These are phyloP conservation scores for Colletotrichum zoysiae DNA, from an alignment of 2,329 filamentous ascomycete genomes.

Conservation along the genomic window DNA sequence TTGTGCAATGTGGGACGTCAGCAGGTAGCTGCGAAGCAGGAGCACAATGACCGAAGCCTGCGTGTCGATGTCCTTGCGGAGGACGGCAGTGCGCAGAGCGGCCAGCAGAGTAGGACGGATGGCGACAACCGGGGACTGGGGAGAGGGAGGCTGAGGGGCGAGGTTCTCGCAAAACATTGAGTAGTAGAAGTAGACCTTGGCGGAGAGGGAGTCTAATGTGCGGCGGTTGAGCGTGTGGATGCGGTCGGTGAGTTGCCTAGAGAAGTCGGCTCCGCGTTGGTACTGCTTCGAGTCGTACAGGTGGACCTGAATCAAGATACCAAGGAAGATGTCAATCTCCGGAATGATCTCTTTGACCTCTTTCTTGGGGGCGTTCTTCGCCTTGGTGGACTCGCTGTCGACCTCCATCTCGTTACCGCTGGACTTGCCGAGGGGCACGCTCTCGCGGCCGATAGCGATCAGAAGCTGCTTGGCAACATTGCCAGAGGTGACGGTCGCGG, in stretches of 20 bases:
- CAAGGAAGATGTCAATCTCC: slow-evolving; percentile 90
- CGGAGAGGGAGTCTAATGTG: slow-evolving; percentile 92
- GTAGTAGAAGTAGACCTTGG: slow-evolving; percentile 98
- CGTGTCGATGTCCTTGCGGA: slow-evolving; percentile 97
- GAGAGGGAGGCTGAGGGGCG: slow-evolving; percentile 87
- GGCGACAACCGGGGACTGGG: slow-evolving; percentile 86
- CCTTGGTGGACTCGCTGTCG: slow-evolving; percentile 69
- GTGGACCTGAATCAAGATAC: slow-evolving; percentile 87
- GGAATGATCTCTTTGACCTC: slow-evolving; percentile 82
- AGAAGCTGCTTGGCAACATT: slow-evolving; percentile 78
- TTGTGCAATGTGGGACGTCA: slow-evolving; percentile 96
- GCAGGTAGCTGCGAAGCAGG: slow-evolving; percentile 93
- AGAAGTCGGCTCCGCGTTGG: slow-evolving; percentile 86
- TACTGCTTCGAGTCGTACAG: slow-evolving; percentile 88
- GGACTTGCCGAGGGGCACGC: slow-evolving; percentile 71
- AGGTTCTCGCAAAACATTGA: slow-evolving; percentile 95
- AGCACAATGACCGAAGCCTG: slow-evolving; percentile 96
- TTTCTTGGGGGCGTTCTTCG: slow-evolving; percentile 72
- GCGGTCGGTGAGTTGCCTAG: slow-evolving; percentile 83
- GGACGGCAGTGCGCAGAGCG: slow-evolving; percentile 92
- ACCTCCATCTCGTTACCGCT: slow-evolving; percentile 78
- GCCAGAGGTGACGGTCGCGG: slow-evolving; percentile 70
- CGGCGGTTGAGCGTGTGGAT: slow-evolving; percentile 92
- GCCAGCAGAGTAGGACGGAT: slow-evolving; percentile 89
- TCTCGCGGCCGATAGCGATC: slow-evolving; percentile 75